A percentile compares a stretch with the other conserved stretches of the same genome.
phyloP scores from a whole-genome alignment of 2,329 filamentous ascomycete species.

The Ramularia collo-cygni region DNA sequence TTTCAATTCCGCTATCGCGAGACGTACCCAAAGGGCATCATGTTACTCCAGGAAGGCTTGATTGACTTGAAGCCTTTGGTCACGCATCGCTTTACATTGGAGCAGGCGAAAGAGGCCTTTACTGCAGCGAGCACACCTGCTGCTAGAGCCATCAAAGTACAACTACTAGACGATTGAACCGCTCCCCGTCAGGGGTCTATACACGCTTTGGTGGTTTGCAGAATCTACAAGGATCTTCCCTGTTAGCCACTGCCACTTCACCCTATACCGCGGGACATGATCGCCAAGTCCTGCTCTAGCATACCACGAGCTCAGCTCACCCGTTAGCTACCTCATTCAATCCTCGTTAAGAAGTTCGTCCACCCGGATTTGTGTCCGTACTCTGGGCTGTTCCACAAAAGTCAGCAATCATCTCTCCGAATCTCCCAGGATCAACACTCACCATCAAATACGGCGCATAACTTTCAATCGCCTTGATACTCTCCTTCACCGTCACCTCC shows the following conservation, averaged over 20 bases:
- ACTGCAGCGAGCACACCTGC: constrained; percentile 31
- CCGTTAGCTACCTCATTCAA: no score
- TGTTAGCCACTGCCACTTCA: constrained; percentile 2
- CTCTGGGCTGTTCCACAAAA: constrained; percentile 7
- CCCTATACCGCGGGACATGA: constrained; percentile 1
- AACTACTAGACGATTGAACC: constrained; percentile 25
- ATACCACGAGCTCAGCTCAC: no score
- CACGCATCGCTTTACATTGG: constrained; percentile 33
- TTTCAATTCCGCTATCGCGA: constrained; percentile 37
- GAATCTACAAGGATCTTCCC: constrained; percentile 3
- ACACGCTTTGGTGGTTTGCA: no score
- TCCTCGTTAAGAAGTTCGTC: constrained; percentile 23
- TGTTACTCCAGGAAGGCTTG: constrained; percentile 33
- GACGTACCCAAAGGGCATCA: constrained; percentile 37
- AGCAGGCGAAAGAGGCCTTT: constrained; percentile 34
- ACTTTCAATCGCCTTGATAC: constrained; percentile 25
- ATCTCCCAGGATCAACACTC: background rate
- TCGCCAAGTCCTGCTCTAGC: no score
- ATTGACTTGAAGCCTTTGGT: constrained; percentile 35
- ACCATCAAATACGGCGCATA: constrained; percentile 26
- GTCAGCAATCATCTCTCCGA: background rate
- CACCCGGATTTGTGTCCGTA: constrained; percentile 26
- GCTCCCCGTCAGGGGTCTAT: background rate
- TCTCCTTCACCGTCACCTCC: constrained; percentile 22
- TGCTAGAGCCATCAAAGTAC: constrained; percentile 32